A percentile compares a stretch with the other conserved stretches of the same genome.
Evolutionary conservation across 495 filamentous ascomycete species (phyloP).

Genomic region (Hypoxylon trugodes): DNA sequence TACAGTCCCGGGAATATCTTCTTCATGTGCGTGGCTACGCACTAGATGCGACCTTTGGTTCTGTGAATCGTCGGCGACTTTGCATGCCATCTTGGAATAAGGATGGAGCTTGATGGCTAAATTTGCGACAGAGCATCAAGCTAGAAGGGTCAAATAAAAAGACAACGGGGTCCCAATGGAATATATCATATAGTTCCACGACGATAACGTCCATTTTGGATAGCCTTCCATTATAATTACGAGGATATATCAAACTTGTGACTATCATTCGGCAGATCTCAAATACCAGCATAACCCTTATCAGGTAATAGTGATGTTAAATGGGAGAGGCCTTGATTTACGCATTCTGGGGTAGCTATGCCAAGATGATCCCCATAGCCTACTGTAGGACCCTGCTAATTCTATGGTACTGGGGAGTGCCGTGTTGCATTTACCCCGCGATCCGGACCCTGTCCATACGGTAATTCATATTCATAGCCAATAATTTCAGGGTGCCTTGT

Average conservation of each 20-base stretch:
- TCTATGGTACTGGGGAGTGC: conserved; percentile 1
- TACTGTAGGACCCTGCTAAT: background rate
- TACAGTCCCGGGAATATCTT: conserved; percentile 65
- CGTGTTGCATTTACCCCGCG: conserved; percentile 33
- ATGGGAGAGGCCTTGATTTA: background rate
- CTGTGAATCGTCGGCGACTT: background rate
- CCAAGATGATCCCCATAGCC: background rate
- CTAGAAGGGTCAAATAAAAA: background rate
- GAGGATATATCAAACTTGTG: background rate
- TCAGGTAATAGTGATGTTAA: background rate
- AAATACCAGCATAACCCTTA: background rate
- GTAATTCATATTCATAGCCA: conserved; percentile 6
- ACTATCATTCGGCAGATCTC: conserved; percentile 17
- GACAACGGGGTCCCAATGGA: background rate
- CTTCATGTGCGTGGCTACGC: conserved; percentile 65
- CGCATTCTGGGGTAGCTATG: too few species aligned
- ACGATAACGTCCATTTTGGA: background rate
- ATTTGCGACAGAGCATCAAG: background rate
- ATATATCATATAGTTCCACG: background rate
- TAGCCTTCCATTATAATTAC: background rate
- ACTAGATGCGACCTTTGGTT: conserved; percentile 22
- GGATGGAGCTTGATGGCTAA: background rate
- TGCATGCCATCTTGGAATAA: conserved; percentile 15
- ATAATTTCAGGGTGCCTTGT: background rate
- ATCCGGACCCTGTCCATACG: background rate